phyloP scores from a whole-genome alignment of 1,284 basidiomycete genomes.

The Vanrija sp. region DNA sequence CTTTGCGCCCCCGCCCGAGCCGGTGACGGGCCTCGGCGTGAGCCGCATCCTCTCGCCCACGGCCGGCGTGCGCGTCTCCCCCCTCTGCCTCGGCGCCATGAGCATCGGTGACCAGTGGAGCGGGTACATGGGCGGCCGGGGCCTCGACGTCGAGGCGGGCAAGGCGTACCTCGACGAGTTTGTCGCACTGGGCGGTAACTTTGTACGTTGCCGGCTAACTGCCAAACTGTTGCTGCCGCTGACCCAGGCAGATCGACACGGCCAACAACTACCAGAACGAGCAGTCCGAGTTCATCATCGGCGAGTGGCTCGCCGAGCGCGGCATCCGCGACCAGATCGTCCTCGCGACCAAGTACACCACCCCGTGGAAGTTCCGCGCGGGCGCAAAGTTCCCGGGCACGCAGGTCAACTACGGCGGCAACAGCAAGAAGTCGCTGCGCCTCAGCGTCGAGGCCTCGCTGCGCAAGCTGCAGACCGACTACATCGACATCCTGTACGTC shows the following conservation, averaged over 20 bases:
- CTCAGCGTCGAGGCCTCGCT: slow-evolving; percentile 36
- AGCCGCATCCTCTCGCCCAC: slow-evolving; percentile 52
- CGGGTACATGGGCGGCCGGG: slow-evolving; percentile 25
- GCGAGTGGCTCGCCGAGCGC: slow-evolving; percentile 48
- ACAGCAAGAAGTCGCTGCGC: slow-evolving; percentile 33
- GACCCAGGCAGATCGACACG: slow-evolving; percentile 30
- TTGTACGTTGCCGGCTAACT: background rate
- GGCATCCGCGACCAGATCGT: slow-evolving; percentile 30
- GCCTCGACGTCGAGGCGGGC: slow-evolving; percentile 20
- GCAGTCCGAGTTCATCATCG: slow-evolving; percentile 46
- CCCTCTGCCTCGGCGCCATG: slow-evolving; percentile 55
- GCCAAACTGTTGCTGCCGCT: no score
- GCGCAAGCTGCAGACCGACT: slow-evolving; percentile 49
- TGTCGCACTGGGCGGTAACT: slow-evolving; percentile 41
- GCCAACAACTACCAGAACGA: slow-evolving; percentile 45
- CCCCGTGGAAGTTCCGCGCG: slow-evolving; percentile 36
- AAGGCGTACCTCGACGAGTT: slow-evolving; percentile 45
- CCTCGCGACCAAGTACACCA: slow-evolving; percentile 33
- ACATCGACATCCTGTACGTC: slow-evolving; percentile 51
- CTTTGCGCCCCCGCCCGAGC: slow-evolving; percentile 10
- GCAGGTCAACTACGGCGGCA: slow-evolving; percentile 45
- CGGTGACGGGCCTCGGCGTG: slow-evolving; percentile 39
- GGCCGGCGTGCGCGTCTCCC: slow-evolving; percentile 52
- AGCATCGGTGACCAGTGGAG: slow-evolving; percentile 52
- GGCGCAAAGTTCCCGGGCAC: slow-evolving; percentile 19